Conservation (phyloP, 352 stramenopile genomes). For the Phytopythium kandeliae region DNA sequence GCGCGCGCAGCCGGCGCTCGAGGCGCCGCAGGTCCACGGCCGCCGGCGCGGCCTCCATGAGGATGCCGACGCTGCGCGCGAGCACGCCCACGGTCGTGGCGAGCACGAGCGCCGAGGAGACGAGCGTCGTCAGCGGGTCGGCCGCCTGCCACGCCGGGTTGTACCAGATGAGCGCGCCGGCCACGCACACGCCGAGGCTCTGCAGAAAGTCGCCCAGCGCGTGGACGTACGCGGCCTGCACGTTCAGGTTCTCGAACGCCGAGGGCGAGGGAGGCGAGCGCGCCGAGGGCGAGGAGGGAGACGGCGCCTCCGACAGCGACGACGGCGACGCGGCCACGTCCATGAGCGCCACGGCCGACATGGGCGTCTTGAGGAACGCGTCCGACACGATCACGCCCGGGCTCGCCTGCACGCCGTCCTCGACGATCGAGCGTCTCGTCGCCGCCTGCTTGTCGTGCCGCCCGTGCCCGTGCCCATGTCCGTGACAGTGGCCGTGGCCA, state of each 20-base stretch:
- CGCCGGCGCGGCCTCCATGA: slow-evolving; percentile 93
- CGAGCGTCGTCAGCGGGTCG: slow-evolving; percentile 95
- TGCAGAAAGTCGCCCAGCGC: slow-evolving; percentile 97
- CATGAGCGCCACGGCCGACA: slow-evolving; percentile 75
- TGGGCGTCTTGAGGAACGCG: slow-evolving; percentile 59
- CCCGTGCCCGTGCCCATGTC: slow-evolving; percentile 24
- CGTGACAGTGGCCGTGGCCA: slow-evolving; percentile 55
- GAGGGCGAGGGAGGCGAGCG: slow-evolving; percentile 8
- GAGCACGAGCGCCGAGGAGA: slow-evolving; percentile 95
- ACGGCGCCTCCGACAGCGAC: neutral
- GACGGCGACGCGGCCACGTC: slow-evolving; percentile 14
- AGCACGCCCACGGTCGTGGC: slow-evolving; percentile 93
- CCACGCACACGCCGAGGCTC: slow-evolving; percentile 95
- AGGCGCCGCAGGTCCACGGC: slow-evolving; percentile 42
- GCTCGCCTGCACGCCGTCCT: slow-evolving; percentile 30
- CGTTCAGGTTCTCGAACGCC: slow-evolving; percentile 90
- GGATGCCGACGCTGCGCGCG: slow-evolving; percentile 86
- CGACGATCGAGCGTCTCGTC: slow-evolving; percentile 20
- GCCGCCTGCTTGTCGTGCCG: slow-evolving; percentile 36
- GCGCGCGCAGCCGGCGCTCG: slow-evolving; percentile 52
- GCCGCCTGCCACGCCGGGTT: slow-evolving; percentile 93
- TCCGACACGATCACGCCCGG: slow-evolving; percentile 34
- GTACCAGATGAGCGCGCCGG: slow-evolving; percentile 95
- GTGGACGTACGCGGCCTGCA: slow-evolving; percentile 98
- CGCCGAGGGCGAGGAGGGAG: slow-evolving; percentile 5